Evolutionary conservation across 1,284 basidiomycete species (phyloP), one percentile per base, ranked within the genome.

Genomic region (Jaminaea rosea): DNA sequence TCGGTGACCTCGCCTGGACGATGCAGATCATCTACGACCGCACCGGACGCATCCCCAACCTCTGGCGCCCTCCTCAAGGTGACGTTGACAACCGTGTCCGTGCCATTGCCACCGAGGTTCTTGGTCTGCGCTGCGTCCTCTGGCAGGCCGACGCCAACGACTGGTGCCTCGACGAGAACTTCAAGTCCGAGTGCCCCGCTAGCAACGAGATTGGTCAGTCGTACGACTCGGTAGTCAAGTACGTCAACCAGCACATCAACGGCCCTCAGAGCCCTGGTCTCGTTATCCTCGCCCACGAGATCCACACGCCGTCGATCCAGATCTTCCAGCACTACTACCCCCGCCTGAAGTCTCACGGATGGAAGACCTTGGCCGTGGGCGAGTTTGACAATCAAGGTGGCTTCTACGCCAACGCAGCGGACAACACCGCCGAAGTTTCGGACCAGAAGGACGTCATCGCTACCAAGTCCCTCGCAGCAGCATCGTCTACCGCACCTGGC

Each of bases 1-100:
- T 91, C 36, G 87, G 80, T 26, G 83, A 90, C 78, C 77, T 92
- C 55, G 89, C 85, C 8, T 91, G 84, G 83, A 84, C 86, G 1
- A 83, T 86, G 78, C 79, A 85, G 75, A 77, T 90, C 62, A 86
- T 92, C 59, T 82, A 84, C 67, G 84, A 89, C 68, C 83, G 83
- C 2, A 87, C 86, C 6, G 85, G 83, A 50, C 44, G 44, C 44
- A 57, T 56, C 15, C 67, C 67, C 50, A 62, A 58, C 52, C 63
- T 60, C 60, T 65, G 54, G 63, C 60, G 67, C 29, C 65, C 65
- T 11, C 67, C 67, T 13, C 61, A 69, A 55, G 67, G 67, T 13
- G 67, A 67, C 45, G 59, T 66, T 44, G 67, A 69, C 54, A 63
- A 62, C 13, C 65, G 67, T 29, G 61, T 69, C n/a, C 59, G 64